Evolutionary conservation across 2,329 filamentous ascomycete genomes (phyloP).

Genomic region (Stylonectria norvegica): DNA sequence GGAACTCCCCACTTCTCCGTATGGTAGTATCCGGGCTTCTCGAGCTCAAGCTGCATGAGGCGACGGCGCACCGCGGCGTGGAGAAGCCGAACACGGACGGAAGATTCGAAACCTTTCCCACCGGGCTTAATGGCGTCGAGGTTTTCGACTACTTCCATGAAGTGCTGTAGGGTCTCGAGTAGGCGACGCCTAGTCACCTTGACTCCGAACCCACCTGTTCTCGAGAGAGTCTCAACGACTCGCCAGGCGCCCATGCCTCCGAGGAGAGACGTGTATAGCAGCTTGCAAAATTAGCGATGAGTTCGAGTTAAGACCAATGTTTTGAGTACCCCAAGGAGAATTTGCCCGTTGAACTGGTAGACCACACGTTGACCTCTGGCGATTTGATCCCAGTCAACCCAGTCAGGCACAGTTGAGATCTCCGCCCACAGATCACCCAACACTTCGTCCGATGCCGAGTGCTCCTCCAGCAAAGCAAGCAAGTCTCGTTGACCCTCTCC

Average conservation of each 20-base stretch:
- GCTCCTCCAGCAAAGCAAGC: conserved; percentile 58
- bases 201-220: conserved; percentile 70
- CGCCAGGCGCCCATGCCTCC: conserved; percentile 70
- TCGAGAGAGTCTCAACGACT: conserved; percentile 69
- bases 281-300: conserved; percentile 25
- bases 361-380: conserved; percentile 71
- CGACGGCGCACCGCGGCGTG: conserved; percentile 62
- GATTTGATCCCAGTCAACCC: conserved; percentile 78
- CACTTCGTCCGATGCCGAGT: conserved; percentile 54
- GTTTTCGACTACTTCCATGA: conserved; percentile 66
- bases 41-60: conserved; percentile 54
- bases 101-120: conserved; percentile 57
- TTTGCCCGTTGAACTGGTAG: conserved; percentile 69
- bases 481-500: conserved; percentile 50
- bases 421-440: conserved; percentile 60
- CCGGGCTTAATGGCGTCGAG: conserved; percentile 64
- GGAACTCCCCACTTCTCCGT: conserved; percentile 57
- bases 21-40: conserved; percentile 58
- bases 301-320: neutral
- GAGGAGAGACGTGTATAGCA: conserved; percentile 63
- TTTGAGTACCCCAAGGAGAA: conserved; percentile 51
- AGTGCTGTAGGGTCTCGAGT: conserved; percentile 70
- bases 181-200: conserved; percentile 62
- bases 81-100: conserved; percentile 61
- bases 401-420: conserved; percentile 63